A percentile compares a stretch with the other conserved stretches of the same genome.
Conservation (phyloP, 108 stramenopile species). For the Fragilariopsis cylindrus region DNA sequence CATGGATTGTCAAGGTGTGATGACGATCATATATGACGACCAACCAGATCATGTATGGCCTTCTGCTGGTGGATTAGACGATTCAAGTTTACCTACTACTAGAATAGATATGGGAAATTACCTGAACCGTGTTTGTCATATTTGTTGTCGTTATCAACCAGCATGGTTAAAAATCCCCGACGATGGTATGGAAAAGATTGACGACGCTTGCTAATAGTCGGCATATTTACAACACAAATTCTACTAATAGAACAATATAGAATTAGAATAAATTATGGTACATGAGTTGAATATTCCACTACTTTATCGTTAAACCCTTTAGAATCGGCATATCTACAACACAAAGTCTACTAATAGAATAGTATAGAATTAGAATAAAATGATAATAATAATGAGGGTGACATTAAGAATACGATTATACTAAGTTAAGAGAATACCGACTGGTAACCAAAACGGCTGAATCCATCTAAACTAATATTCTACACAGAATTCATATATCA, state of each 20-base stretch:
- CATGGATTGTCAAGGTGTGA: conserved; percentile 25
- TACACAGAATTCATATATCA: too few relatives aligned
- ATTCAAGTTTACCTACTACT: conserved; percentile 20
- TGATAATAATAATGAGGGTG: too few relatives aligned
- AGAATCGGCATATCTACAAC: too few relatives aligned
- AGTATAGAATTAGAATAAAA: too few relatives aligned
- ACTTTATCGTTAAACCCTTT: too few relatives aligned
- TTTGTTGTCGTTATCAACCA: conserved; percentile 41
- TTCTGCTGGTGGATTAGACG: conserved; percentile 39
- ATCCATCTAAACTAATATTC: neutral
- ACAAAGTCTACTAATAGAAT: too few relatives aligned
- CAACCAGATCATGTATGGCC: conserved; percentile 44
- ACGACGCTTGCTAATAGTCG: conserved; percentile 27
- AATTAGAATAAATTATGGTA: too few relatives aligned
- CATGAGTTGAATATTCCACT: too few relatives aligned
- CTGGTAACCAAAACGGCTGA: conserved; percentile 16
- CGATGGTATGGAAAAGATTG: conserved; percentile 34
- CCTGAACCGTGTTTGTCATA: conserved; percentile 38
- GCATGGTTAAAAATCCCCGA: conserved; percentile 31
- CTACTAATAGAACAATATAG: too few relatives aligned
- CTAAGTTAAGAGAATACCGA: conserved; percentile 19
- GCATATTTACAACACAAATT: too few relatives aligned
- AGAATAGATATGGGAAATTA: conserved; percentile 15
- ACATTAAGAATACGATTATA: too few relatives aligned
- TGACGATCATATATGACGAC: conserved; percentile 51